Conservation (phyloP, 1,284 basidiomycete species). For the Boletus smithii region DNA sequence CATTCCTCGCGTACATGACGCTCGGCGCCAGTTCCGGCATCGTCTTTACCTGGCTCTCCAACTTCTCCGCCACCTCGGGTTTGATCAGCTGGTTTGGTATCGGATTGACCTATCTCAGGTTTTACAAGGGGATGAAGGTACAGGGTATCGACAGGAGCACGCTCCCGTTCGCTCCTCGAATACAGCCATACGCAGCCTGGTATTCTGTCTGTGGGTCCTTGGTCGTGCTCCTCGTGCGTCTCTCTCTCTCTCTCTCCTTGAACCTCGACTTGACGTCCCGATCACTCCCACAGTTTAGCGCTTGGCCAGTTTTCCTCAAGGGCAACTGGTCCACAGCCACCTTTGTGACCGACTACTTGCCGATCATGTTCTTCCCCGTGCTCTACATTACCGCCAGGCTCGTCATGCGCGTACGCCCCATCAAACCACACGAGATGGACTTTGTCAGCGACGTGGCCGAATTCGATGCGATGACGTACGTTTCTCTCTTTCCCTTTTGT, state of each 20-base stretch:
- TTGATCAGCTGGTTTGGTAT: slow-evolving; percentile 66
- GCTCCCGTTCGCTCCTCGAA: slow-evolving; percentile 47
- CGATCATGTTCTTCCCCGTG: slow-evolving; percentile 58
- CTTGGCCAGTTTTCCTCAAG: slow-evolving; percentile 44
- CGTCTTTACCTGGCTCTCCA: slow-evolving; percentile 57
- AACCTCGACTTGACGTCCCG: no score
- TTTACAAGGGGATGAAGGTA: slow-evolving; percentile 52
- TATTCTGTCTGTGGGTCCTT: slow-evolving; percentile 36
- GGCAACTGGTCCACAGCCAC: slow-evolving; percentile 34
- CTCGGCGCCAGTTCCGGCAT: slow-evolving; percentile 47
- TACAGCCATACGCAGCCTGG: slow-evolving; percentile 51
- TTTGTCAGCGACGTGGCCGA: slow-evolving; percentile 51
- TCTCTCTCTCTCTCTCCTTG: not conserved
- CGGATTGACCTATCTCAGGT: slow-evolving; percentile 57
- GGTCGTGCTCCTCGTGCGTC: slow-evolving; percentile 40
- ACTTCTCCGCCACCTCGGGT: slow-evolving; percentile 43
- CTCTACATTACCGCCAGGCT: slow-evolving; percentile 49
- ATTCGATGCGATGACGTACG: slow-evolving; percentile 47
- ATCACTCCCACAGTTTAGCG: slow-evolving; percentile 35
- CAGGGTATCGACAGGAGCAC: slow-evolving; percentile 52
- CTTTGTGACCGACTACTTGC: slow-evolving; percentile 55
- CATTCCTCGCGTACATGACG: slow-evolving; percentile 51
- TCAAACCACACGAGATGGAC: slow-evolving; percentile 53
- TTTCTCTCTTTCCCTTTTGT: not conserved
- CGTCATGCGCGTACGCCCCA: slow-evolving; percentile 37